Base-by-base conservation (phyloP, 2,329 filamentous ascomycete genomes). In the Aspergillus hiratsukae region DNA sequence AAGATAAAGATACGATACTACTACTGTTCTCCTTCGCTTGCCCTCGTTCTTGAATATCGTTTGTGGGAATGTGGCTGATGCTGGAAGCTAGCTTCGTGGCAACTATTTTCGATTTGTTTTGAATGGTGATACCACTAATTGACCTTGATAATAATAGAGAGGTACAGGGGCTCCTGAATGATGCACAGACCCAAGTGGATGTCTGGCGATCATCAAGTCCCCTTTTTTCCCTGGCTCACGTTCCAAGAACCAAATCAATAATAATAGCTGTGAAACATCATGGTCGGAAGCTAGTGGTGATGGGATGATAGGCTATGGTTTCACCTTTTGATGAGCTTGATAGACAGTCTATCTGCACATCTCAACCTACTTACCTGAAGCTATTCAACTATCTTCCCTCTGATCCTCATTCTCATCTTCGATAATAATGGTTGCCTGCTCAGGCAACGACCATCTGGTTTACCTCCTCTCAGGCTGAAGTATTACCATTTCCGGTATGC, bases 181-280 rank as follows among this genome's bases (percentile, higher is more conserved):
- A 28, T 52, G 60, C 58, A 61, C 58, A 61, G 60, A 60, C 61
- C 59, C 49, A 14, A 45, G 50, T 23, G 25, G 55, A 48, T 54
- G 23, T 23, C 23, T 23, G 23, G 23, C 23, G 59, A 63, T 63
- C 61, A 46, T 63, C 61, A 49, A 60, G 59, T 56, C 57, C 53
- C 61, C 58, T 60, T 57, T 59, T 62, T 21, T 52, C 46, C 31
- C 14, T 17, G 14, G 31, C 31, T 37, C 14, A 37, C 6, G 14
- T 17, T 35, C 17, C 0, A 5, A 35, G 29, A 17, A 14, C 41
- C 19, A 45, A 45, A 45, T 49, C 8, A 21, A 17, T n/a, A n/a
- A n/a, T n/a, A n/a, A n/a, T 25, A 11, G 9, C 28, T 41, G 46
- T 55, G 53, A 55, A 55, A 55, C 53, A 51, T 6, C 45, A 40